phyloP scores from a whole-genome alignment of 495 filamentous ascomycete genomes.

The Aspergillus sparsus region DNA sequence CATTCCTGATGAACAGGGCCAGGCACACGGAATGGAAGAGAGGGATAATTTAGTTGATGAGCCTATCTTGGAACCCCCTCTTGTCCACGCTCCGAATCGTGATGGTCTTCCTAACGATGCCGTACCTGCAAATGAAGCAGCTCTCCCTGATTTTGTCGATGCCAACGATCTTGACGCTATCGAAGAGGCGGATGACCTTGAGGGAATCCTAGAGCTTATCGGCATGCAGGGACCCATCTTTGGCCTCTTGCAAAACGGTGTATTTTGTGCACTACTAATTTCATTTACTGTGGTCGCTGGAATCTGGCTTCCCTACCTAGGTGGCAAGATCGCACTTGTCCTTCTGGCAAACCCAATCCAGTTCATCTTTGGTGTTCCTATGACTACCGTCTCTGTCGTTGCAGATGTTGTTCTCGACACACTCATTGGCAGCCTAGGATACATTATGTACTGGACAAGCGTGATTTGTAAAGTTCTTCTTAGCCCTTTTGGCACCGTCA shows the following conservation, averaged over 20 bases:
- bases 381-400: constrained; percentile 65
- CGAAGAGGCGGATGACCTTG: constrained; percentile 95
- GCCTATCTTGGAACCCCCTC: constrained; percentile 61
- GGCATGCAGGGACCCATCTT: constrained; percentile 93
- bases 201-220: constrained; percentile 93
- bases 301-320: constrained; percentile 88
- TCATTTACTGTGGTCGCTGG: constrained; percentile 80
- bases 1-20: constrained; percentile 34
- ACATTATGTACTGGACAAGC: constrained; percentile 55
- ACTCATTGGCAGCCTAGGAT: constrained; percentile 57
- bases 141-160: constrained; percentile 51
- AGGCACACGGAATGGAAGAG: constrained; percentile 35
- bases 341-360: constrained; percentile 75
- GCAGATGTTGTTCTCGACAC: constrained; percentile 72
- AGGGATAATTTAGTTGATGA: constrained; percentile 61
- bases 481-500: constrained; percentile 43
- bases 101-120: constrained; percentile 22
- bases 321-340: constrained; percentile 80
- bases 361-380: constrained; percentile 65
- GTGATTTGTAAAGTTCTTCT: constrained; percentile 46
- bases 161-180: constrained; percentile 59
- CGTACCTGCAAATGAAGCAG: constrained; percentile 28
- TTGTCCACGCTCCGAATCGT: constrained; percentile 54
- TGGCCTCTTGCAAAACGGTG: constrained; percentile 87
- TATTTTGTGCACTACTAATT: constrained; percentile 89